These are phyloP conservation scores for Populus pruinosa DNA, from an alignment of 345 rosid genomes.

Conservation along the genomic window DNA sequence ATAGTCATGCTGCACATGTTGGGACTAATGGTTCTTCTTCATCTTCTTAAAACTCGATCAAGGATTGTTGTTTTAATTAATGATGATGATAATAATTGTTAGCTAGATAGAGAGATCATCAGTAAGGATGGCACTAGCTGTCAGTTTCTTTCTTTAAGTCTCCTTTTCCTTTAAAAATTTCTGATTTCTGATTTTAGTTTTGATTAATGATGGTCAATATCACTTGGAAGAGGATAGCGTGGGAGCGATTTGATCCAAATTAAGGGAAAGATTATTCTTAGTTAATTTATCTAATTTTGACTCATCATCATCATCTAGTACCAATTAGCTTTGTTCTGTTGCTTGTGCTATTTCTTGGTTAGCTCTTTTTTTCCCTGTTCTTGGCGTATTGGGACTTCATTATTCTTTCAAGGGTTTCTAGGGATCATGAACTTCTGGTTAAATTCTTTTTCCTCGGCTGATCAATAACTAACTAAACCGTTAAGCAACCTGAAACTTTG, in stretches of 20 bases:
- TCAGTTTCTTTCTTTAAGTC: background rate
- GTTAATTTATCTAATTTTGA: background rate
- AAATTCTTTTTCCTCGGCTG: background rate
- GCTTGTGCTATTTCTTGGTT: background rate
- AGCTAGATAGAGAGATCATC: constrained; percentile 20
- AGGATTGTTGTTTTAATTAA: background rate
- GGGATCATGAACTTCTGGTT: background rate
- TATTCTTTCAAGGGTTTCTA: background rate
- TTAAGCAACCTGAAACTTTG: background rate
- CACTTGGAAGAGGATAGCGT: constrained; percentile 33
- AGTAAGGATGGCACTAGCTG: constrained; percentile 14
- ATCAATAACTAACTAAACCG: background rate
- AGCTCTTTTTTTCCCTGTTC: background rate
- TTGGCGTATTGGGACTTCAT: background rate
- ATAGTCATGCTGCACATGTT: constrained; percentile 8
- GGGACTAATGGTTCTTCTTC: constrained; percentile 31
- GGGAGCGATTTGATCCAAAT: constrained; percentile 28
- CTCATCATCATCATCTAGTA: background rate
- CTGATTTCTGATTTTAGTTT: constrained; percentile 18
- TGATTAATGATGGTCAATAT: constrained; percentile 32
- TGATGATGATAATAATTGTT: constrained; percentile 11
- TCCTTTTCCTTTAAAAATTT: constrained; percentile 13
- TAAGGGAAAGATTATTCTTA: constrained; percentile 7
- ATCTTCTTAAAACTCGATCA: constrained; percentile 18
- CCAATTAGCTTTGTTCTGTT: background rate